Conservation (phyloP, 73 alveolate species). For the Diophrys sp. region DNA sequence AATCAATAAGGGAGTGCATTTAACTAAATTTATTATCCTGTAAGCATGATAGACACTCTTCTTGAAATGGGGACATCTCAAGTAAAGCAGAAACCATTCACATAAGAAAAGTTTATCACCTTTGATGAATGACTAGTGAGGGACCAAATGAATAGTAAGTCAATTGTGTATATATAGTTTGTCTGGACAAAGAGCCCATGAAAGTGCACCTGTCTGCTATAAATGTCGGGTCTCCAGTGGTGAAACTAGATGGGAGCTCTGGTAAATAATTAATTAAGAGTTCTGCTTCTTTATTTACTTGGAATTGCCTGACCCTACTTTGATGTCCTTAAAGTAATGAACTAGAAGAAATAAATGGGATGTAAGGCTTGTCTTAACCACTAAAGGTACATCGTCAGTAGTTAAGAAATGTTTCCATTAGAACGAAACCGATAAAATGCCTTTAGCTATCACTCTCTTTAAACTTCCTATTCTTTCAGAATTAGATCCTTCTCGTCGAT, state of each 20-base stretch:
- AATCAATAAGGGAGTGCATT: too few species aligned
- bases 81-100: too few species aligned
- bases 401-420: conserved; percentile 6
- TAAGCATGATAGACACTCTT: too few species aligned
- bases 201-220: not conserved
- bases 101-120: too few species aligned
- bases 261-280: not conserved
- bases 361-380: not conserved
- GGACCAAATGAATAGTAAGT: not conserved
- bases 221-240: not conserved
- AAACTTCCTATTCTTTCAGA: too few species aligned
- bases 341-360: conserved; percentile 5
- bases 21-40: too few species aligned
- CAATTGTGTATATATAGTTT: too few species aligned
- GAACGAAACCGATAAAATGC: not conserved
- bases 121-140: too few species aligned
- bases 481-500: too few species aligned
- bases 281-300: not conserved
- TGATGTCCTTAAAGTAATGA: not conserved
- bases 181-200: not conserved
- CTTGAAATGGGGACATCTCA: too few species aligned
- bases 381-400: conserved; percentile 7
- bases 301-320: not conserved
- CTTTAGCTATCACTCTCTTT: conserved; percentile 32
- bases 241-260: not conserved